Evolutionary conservation across 2,329 filamentous ascomycete genomes (phyloP), one percentile per base, ranked within the genome.

Genomic region (Colletotrichum sp.): DNA sequence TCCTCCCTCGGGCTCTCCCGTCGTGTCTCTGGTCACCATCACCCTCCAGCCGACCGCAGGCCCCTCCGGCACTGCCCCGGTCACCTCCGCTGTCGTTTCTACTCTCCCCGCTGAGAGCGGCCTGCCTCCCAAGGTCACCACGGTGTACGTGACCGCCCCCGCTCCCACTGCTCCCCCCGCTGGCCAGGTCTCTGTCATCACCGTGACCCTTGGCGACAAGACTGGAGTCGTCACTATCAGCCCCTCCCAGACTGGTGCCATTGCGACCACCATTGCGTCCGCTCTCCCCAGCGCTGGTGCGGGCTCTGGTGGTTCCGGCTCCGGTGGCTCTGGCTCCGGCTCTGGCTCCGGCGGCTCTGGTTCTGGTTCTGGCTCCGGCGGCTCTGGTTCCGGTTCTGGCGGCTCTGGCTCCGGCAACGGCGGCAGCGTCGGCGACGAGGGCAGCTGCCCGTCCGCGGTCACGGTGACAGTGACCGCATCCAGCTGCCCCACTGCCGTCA

Each of bases 141-240:
- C 75, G 44, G 64, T 75, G 32, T 76, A 69, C 34, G 55, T 78
- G 34, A 77, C 77, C 32, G 48, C 68, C 13, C 68, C 68, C 8
- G 68, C 66, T 5, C 62, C 76, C n/a, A 66, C 68, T 22, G 66
- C 57, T 7, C n/a, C 34, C 5, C 67, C 71, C 22, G 64, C 68
- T 44, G 68, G 48, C 55, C 32, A 65, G 3, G 68, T 72, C 66
- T 70, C 71, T 59, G 75, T 78, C 59, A 68, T 78, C 9, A 76
- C 77, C 16, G 69, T 78, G 57, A 78, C 77, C 22, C 55, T 78
- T 28, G 71, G 72, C 28, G 48, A 60, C 44, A 52, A 52, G 44
- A 52, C 44, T 13, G 44, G 44, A 1, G 44, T 52, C n/a, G 72
- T 78, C 10, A 78, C 77, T 24, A 70, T 78, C 65, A 77, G 71